Base-by-base conservation (phyloP, 2,329 filamentous ascomycete genomes). In the Diplodia mutila region DNA sequence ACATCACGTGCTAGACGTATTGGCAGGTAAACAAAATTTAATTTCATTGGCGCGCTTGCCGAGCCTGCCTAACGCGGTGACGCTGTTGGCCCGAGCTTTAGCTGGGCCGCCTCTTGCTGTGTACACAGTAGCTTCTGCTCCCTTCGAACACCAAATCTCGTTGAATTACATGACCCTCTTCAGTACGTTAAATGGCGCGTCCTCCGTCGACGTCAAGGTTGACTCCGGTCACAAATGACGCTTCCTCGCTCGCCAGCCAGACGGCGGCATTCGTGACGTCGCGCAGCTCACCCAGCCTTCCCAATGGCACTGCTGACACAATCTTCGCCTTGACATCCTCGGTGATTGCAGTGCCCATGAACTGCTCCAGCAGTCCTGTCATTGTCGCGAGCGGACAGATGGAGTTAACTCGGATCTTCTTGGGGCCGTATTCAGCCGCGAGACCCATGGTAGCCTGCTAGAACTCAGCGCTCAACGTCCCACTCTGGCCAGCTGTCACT, bases 321-420 rank as follows among this genome's bases (percentile, higher is more conserved):
- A 87, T 82, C 70, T 83, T 82, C 68, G 78, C 79, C 61, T 81
- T 77, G 69, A 86, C 87, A 52, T 80, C 84, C 0, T 85, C 83
- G 0, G 88, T 91, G 65, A 89, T 86, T 16, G 87, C 82, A 70
- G 88, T 87, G 2, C 87, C 87, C 0, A 87, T 81, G 71, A 90
- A 90, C 25, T 75, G 75, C 25, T 81, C 80, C 70, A 86, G 87
- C 32, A 92, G 82, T 2, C 87, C 89, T 0, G 90, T 93, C n/a
- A 83, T 86, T 1, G 87, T 89, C 0, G 92, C 82, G 0, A 92
- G 84, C 0, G 90, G 90, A 57, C 88, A 91, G 18, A 93, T 87
- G 2, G 86, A 85, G 70, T 92, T 92, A 73, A 93, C 89, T 0
- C 90, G 86, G 71, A 94, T 91, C 71, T 91, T 85, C 66, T 91